Evolutionary conservation across 805 yeast genomes (phyloP).

Genomic region (Tetrapisispora taiwanensis): DNA sequence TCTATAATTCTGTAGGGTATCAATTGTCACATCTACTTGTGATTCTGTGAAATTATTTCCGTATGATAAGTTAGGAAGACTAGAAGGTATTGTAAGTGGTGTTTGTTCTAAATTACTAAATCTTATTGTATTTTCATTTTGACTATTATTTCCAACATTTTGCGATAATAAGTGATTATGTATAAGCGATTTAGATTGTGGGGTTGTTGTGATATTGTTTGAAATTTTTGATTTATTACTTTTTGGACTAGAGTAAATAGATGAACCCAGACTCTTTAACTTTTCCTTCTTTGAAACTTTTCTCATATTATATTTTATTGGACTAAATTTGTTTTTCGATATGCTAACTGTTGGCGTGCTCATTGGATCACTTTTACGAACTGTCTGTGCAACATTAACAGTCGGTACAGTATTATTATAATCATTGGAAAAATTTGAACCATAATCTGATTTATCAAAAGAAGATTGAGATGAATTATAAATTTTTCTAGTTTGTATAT

Average conservation of each 20-base stretch:
- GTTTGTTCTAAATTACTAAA: too few relatives aligned
- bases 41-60: slow-evolving; percentile 1
- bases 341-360: slow-evolving; percentile 4
- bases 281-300: background rate
- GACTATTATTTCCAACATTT: background rate
- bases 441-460: background rate
- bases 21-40: background rate
- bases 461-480: background rate
- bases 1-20: background rate
- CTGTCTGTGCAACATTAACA: slow-evolving; percentile 19
- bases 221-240: background rate
- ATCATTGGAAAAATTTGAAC: background rate
- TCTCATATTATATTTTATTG: slow-evolving; percentile 1
- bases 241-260: background rate
- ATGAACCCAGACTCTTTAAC: background rate
- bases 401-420: slow-evolving; percentile 13
- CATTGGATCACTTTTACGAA: slow-evolving; percentile 13
- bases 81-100: background rate
- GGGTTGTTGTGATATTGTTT: background rate
- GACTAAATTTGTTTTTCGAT: slow-evolving; percentile 1
- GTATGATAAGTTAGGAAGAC: slow-evolving; percentile 1
- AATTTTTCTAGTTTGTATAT: background rate
- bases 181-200: background rate
- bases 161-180: background rate
- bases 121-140: too few relatives aligned